These are phyloP conservation scores for Umbelopsis sp. DNA, from an alignment of 192 early-diverging fungal genomes.

Conservation along the genomic window DNA sequence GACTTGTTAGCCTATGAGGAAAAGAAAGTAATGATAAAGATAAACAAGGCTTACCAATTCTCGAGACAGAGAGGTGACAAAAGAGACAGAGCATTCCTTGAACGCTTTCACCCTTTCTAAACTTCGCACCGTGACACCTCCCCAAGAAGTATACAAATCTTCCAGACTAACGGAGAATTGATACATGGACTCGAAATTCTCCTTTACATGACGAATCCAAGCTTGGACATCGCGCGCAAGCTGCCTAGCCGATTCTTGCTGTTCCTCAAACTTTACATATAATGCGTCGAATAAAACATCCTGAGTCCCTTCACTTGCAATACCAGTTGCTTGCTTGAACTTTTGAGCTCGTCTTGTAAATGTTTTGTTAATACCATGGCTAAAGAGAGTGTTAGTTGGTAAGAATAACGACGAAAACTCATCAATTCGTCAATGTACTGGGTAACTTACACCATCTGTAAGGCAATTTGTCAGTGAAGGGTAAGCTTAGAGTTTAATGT, in stretches of 20 bases:
- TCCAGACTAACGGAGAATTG: constrained; percentile 53
- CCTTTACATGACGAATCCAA: constrained; percentile 55
- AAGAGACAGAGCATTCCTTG: constrained; percentile 35
- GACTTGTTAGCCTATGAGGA: neutral
- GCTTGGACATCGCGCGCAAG: constrained; percentile 49
- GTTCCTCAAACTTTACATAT: constrained; percentile 55
- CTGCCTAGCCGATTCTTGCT: constrained; percentile 53
- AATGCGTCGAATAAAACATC: constrained; percentile 67
- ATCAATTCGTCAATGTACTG: neutral
- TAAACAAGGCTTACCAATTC: constrained; percentile 39
- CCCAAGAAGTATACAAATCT: constrained; percentile 55
- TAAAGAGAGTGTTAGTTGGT: constrained; percentile 32
- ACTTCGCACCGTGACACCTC: constrained; percentile 32
- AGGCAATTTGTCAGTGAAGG: constrained; percentile 1
- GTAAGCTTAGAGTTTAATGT: neutral
- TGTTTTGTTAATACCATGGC: constrained; percentile 79
- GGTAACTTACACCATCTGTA: constrained; percentile 43
- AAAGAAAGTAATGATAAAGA: neutral
- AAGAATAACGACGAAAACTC: neutral
- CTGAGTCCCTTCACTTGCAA: constrained; percentile 50
- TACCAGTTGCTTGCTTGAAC: constrained; percentile 68
- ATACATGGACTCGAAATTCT: constrained; percentile 59
- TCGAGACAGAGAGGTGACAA: constrained; percentile 41
- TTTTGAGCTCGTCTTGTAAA: constrained; percentile 64
- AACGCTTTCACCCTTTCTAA: constrained; percentile 38